Base-by-base conservation (phyloP, 768 basidiomycete species). In the Floccularia luteovirens region DNA sequence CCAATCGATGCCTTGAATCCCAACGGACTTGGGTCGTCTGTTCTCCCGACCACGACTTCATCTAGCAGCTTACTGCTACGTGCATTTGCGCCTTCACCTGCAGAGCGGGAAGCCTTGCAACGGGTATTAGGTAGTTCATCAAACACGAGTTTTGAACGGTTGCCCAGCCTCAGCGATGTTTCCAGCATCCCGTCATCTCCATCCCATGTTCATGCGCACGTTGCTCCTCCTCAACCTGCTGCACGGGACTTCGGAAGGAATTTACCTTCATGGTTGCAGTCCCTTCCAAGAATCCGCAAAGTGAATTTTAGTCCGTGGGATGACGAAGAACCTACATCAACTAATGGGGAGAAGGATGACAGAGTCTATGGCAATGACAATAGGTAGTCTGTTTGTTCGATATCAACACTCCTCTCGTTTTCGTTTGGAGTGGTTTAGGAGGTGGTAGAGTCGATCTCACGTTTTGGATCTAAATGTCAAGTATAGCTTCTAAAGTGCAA, bases 71-170 rank as follows among this genome's bases (percentile, higher is more conserved):
- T 71, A 22, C 60, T 78, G 16, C 66, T 87, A 42, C 86, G 84
- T 52, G 89, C 88, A 13, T 92, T 92, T 58, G 88, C 86, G 24
- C 89, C 88, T 23, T 90, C 88, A 46, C 84, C 82, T 39, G 87
- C 81, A 46, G 89, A 92, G 69, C 84, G 89, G 31, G 83, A 89
- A 60, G 88, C 74, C 37, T 71, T 92, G 23, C 79, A 85, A 49
- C 81, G 87, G 38, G 84, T 75, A n/a, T 60, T 90, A 11, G 80
- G 82, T 34, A 75, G 80, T 12, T 81, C 81, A 43, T 70, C 78
- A 34, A 87, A 86, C 59, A 68, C 76, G 39, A 87, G 83, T 54
- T 70, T 86, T 21, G 86, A 89, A 59, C 75, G 80, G 24, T 68
- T 89, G 41, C 83, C 86, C 17, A 86, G 82, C 59, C 64, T 88